Percentiles rank a stretch among this genome's conserved stretches.
Evolutionary conservation across 371 early-diverging fungal genomes (phyloP).

Genomic region (Rhizopus arrhizus): DNA sequence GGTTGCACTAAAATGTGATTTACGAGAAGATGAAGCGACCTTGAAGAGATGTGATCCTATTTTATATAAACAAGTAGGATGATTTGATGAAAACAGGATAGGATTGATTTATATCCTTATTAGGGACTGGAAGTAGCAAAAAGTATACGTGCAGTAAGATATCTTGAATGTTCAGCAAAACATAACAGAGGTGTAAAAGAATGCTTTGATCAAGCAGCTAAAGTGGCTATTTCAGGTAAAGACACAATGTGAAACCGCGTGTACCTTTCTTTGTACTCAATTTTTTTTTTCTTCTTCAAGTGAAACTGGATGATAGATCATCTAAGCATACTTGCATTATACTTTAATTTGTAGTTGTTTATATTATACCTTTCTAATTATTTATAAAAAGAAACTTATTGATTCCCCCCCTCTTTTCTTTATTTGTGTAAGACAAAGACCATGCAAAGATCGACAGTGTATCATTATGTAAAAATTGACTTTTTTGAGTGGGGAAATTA

Average conservation of each 20-base stretch:
- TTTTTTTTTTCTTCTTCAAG: not conserved
- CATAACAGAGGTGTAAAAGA: slow-evolving; percentile 57
- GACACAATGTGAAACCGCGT: slow-evolving; percentile 5
- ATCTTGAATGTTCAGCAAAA: slow-evolving; percentile 60
- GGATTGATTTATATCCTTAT: not conserved
- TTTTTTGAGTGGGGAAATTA: too few species aligned
- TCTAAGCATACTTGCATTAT: slow-evolving; percentile 13
- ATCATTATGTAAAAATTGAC: too few species aligned
- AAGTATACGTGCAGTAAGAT: slow-evolving; percentile 51
- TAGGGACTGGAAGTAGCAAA: slow-evolving; percentile 51
- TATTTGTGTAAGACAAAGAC: too few species aligned
- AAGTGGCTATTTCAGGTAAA: slow-evolving; percentile 49
- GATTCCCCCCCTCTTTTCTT: too few species aligned
- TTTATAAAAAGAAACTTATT: not conserved
- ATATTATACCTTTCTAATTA: not conserved
- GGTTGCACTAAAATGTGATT: slow-evolving; percentile 62
- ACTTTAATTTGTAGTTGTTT: slow-evolving; percentile 7
- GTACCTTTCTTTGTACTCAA: not conserved
- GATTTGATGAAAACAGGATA: not conserved
- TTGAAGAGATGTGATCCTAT: slow-evolving; percentile 32
- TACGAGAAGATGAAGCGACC: slow-evolving; percentile 39
- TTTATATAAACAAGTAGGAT: slow-evolving; percentile 51
- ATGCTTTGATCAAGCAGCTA: slow-evolving; percentile 56
- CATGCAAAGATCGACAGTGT: too few species aligned
- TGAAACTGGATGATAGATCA: slow-evolving; percentile 7